Percentiles rank a stretch among this genome's conserved stretches.
Evolutionary conservation across 2,329 filamentous ascomycete species (phyloP).

Genomic region (Monosporascus sp.): DNA sequence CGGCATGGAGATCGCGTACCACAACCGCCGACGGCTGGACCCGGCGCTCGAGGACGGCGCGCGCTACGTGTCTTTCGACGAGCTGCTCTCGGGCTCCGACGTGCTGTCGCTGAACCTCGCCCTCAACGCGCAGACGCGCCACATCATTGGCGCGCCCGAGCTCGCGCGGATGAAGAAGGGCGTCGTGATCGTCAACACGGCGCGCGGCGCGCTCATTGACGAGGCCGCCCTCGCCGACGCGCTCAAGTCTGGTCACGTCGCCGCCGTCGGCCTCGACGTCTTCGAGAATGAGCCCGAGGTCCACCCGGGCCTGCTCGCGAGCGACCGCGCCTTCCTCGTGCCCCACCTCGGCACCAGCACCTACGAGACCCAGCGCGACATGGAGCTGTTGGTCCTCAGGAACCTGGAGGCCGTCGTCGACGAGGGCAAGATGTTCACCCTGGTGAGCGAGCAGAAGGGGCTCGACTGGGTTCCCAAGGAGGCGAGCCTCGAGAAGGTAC

Average conservation of each 20-base stretch:
- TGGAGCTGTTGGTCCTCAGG: conserved; percentile 52
- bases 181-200: conserved; percentile 75
- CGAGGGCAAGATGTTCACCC: conserved; percentile 57
- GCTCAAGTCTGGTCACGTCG: conserved; percentile 63
- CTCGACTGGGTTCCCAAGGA: conserved; percentile 11
- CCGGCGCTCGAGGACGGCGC: conserved; percentile 48
- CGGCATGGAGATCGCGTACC: conserved; percentile 69
- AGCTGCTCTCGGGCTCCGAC: conserved; percentile 63
- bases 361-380: conserved; percentile 56
- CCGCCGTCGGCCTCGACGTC: conserved; percentile 71
- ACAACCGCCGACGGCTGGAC: conserved; percentile 64
- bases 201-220: conserved; percentile 76
- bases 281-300: conserved; percentile 77
- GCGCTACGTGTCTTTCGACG: conserved; percentile 68
- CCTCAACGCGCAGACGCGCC: conserved; percentile 68
- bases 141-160: conserved; percentile 67
- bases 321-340: conserved; percentile 67
- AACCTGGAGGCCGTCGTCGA: conserved; percentile 59
- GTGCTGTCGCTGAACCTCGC: conserved; percentile 77
- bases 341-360: conserved; percentile 88
- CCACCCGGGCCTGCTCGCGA: conserved; percentile 65
- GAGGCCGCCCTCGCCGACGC: conserved; percentile 74
- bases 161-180: conserved; percentile 75
- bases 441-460: conserved; percentile 64
- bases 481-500: background rate